Evolutionary conservation across 228 moss, liverwort and hornwort species (phyloP).

Genomic region (Sphagnum magellanicum): DNA sequence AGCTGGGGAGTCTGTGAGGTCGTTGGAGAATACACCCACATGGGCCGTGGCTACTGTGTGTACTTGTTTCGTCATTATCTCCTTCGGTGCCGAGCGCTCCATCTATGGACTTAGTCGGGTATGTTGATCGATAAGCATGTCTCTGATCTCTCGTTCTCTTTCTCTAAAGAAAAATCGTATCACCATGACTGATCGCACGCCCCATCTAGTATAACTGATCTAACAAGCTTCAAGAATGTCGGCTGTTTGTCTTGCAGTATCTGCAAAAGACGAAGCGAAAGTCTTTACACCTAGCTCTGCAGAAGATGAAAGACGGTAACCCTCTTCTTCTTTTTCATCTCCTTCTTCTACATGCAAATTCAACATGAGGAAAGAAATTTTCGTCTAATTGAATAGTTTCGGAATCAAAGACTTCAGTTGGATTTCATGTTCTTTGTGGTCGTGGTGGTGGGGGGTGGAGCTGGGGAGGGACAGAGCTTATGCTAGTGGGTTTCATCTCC

Average conservation of each 20-base stretch:
- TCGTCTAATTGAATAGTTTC: too few relatives aligned
- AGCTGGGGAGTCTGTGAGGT: slow-evolving; percentile 6
- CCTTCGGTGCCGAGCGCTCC: slow-evolving; percentile 32
- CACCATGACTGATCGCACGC: too few relatives aligned
- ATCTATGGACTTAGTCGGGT: slow-evolving; percentile 29
- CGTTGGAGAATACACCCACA: slow-evolving; percentile 60
- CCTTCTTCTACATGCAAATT: too few relatives aligned
- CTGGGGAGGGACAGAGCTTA: slow-evolving; percentile 47
- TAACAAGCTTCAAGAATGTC: slow-evolving; percentile 8
- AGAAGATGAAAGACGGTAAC: slow-evolving; percentile 69
- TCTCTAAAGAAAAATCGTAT: background rate
- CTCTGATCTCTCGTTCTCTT: background rate
- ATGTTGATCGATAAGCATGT: background rate
- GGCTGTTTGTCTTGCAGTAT: slow-evolving; percentile 17
- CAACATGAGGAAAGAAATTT: too few relatives aligned
- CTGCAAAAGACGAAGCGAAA: slow-evolving; percentile 31
- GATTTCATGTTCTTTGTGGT: too few relatives aligned
- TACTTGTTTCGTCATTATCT: slow-evolving; percentile 42
- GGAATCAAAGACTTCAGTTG: too few relatives aligned
- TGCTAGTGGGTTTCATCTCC: slow-evolving; percentile 84
- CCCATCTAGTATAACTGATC: background rate
- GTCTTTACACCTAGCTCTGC: slow-evolving; percentile 40
- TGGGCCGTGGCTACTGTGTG: slow-evolving; percentile 68
- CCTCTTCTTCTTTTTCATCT: background rate
- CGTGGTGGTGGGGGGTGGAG: too few relatives aligned